These are phyloP conservation scores for Salicornia ramosissima DNA, from an alignment of 148 eudicot genomes.

Conservation along the genomic window DNA sequence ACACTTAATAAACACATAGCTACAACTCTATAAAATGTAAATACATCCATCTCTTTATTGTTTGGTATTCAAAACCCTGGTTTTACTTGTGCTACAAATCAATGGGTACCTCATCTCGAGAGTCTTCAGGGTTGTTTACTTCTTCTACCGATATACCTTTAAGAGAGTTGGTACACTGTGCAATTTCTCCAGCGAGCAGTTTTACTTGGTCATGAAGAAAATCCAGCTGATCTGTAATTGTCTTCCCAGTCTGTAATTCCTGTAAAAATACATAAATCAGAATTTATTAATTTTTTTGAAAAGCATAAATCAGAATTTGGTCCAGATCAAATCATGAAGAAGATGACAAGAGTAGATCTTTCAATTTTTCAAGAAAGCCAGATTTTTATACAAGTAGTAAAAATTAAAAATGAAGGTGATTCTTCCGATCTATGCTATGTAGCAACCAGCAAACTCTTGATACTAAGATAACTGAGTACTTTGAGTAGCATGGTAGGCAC, in stretches of 20 bases:
- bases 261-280: not conserved
- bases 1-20: not conserved
- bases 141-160: slow-evolving; percentile 23
- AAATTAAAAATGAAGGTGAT: not conserved
- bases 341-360: not conserved
- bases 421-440: not conserved
- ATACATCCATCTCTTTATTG: not conserved
- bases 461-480: not conserved
- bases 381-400: not conserved
- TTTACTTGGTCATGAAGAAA: slow-evolving; percentile 76
- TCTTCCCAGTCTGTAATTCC: slow-evolving; percentile 50
- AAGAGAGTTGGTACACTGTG: slow-evolving; percentile 65
- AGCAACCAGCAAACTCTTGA: not conserved
- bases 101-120: slow-evolving; percentile 17
- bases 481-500: too few species aligned
- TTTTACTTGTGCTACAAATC: not conserved
- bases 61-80: not conserved
- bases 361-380: not conserved
- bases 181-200: slow-evolving; percentile 85
- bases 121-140: slow-evolving; percentile 14
- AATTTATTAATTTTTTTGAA: too few species aligned
- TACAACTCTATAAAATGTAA: not conserved
- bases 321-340: slow-evolving; percentile 4
- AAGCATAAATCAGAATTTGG: not conserved
- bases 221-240: slow-evolving; percentile 65